phyloP scores from a whole-genome alignment of 306 rosid species.

The Cyamopsis tetragonoloba region DNA sequence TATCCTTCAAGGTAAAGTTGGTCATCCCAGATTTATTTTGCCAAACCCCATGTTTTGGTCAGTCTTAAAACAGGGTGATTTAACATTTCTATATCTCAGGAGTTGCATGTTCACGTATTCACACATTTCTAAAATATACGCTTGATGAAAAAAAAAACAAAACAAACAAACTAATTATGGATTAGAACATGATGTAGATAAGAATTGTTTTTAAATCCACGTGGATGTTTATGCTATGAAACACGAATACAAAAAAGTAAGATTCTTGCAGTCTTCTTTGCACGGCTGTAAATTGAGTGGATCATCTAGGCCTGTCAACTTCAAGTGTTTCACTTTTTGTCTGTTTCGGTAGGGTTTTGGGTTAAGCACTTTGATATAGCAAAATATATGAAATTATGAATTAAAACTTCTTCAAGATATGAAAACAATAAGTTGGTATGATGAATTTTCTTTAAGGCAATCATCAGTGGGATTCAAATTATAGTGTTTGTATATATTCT shows the following conservation, averaged over 20 bases:
- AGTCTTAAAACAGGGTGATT: neutral
- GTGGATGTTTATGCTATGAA: neutral
- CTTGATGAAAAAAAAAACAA: no score
- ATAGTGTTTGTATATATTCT: neutral
- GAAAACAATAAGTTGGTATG: neutral
- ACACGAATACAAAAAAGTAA: neutral
- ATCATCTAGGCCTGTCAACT: neutral
- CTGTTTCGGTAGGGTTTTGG: constrained; percentile 13
- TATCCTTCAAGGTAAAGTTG: neutral
- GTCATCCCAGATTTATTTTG: neutral
- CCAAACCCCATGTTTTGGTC: neutral
- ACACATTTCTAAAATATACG: no score
- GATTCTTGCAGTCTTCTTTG: neutral
- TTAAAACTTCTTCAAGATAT: neutral
- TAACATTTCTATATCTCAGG: neutral
- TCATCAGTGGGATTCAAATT: neutral
- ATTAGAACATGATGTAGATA: no score
- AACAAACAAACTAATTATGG: no score
- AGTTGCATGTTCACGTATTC: neutral
- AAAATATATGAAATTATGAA: neutral
- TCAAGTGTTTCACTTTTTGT: constrained; percentile 24
- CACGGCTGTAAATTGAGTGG: constrained; percentile 4
- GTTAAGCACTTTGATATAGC: neutral
- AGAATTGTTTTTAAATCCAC: neutral
- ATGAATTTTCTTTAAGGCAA: neutral